Evolutionary conservation across 2,329 filamentous ascomycete species (phyloP).

Genomic region (Colletotrichum ledebouriae): DNA sequence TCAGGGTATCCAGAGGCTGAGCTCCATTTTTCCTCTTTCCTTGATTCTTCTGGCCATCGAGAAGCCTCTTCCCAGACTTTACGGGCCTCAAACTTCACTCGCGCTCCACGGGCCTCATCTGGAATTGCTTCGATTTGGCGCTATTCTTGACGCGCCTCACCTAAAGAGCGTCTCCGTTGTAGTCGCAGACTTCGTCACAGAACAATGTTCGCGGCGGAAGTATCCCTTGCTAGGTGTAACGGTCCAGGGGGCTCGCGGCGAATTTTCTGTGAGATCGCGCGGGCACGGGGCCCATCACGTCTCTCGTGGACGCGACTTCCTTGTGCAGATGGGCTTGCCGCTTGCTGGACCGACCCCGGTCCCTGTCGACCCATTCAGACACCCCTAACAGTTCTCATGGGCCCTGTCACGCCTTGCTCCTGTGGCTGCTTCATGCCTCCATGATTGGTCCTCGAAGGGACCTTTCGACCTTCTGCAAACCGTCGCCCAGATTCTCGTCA

Average conservation of each 20-base stretch:
- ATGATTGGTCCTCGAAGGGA: conserved; percentile 32
- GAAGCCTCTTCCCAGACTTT: conserved; percentile 11
- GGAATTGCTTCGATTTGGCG: conserved; percentile 26
- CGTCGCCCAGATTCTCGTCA: conserved; percentile 38
- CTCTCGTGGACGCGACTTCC: conserved; percentile 35
- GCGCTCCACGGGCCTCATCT: conserved; percentile 14
- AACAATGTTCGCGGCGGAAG: conserved; percentile 38
- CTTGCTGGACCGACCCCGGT: conserved; percentile 33
- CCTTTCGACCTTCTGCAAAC: conserved; percentile 32
- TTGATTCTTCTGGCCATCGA: not conserved
- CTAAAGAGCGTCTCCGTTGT: conserved; percentile 23
- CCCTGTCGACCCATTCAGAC: conserved; percentile 38
- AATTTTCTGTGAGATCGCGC: conserved; percentile 43
- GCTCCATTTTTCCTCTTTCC: not conserved
- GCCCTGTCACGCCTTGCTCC: conserved; percentile 36
- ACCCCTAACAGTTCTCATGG: conserved; percentile 25
- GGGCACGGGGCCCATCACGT: conserved; percentile 30
- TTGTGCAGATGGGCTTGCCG: conserved; percentile 41
- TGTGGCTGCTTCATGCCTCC: conserved; percentile 27
- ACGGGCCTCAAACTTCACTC: not conserved
- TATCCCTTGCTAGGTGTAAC: conserved; percentile 42
- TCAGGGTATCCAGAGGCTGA: conserved; percentile 18
- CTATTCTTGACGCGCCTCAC: conserved; percentile 35
- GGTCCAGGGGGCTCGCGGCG: conserved; percentile 40
- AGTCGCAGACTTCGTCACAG: conserved; percentile 40